phyloP scores from a whole-genome alignment of 140 eudicot species.

The Erigeron philadelphicus region DNA sequence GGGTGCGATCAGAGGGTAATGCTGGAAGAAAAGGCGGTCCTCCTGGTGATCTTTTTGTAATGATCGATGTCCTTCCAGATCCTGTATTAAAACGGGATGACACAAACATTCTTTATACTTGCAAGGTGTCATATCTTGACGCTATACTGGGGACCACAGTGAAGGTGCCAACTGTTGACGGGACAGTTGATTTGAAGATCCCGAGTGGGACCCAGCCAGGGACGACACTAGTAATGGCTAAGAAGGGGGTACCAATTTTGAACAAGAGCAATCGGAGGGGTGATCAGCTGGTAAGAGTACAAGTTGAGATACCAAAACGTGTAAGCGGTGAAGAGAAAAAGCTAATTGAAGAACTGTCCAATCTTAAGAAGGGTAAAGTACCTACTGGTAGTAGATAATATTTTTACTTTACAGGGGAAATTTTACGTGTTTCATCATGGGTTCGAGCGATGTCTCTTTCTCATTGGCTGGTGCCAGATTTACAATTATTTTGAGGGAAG shows the following conservation, averaged over 20 bases:
- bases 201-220: slow-evolving; percentile 95
- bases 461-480: background rate
- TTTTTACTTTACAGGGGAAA: slow-evolving; percentile 1
- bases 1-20: slow-evolving; percentile 76
- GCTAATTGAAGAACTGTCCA: slow-evolving; percentile 67
- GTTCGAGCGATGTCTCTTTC: background rate
- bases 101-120: slow-evolving; percentile 65
- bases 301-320: slow-evolving; percentile 80
- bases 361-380: slow-evolving; percentile 64
- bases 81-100: slow-evolving; percentile 77
- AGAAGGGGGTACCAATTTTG: slow-evolving; percentile 70
- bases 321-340: slow-evolving; percentile 70
- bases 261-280: slow-evolving; percentile 69
- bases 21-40: slow-evolving; percentile 86
- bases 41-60: slow-evolving; percentile 72
- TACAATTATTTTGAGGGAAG: background rate
- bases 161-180: slow-evolving; percentile 89
- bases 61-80: slow-evolving; percentile 59
- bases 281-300: slow-evolving; percentile 89
- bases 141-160: slow-evolving; percentile 74
- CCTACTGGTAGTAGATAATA: slow-evolving; percentile 41
- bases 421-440: slow-evolving; percentile 5
- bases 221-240: slow-evolving; percentile 72
- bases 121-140: slow-evolving; percentile 72
- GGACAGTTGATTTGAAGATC: slow-evolving; percentile 66